A percentile compares a stretch with the other conserved stretches of the same genome.
Conservation (phyloP, 2,329 filamentous ascomycete species). For the Arthrobotrys entomopaga region DNA sequence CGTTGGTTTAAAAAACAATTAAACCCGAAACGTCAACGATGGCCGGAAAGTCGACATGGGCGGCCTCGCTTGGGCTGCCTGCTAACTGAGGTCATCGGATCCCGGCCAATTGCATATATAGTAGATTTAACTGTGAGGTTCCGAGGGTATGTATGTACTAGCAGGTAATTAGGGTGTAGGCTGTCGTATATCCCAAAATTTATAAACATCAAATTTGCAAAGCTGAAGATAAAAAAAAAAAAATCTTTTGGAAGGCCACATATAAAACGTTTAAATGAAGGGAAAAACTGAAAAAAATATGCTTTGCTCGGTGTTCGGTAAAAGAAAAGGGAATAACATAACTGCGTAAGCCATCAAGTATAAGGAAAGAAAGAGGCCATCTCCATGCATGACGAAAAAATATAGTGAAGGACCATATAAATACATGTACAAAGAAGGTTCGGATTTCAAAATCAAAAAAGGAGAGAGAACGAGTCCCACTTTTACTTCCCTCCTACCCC, state of each 20-base stretch:
- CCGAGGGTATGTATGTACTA: background rate
- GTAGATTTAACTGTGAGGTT: background rate
- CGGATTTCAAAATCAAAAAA: slow-evolving; percentile 1
- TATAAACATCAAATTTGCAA: slow-evolving; percentile 29
- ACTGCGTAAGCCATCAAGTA: background rate
- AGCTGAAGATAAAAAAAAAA: slow-evolving; percentile 12
- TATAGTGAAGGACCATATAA: slow-evolving; percentile 23
- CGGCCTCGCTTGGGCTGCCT: slow-evolving; percentile 1
- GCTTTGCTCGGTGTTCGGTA: slow-evolving; percentile 18
- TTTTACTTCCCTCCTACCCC: slow-evolving; percentile 10
- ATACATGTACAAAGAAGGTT: slow-evolving; percentile 41
- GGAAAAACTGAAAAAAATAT: slow-evolving; percentile 18
- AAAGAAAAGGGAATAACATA: background rate
- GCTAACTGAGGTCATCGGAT: slow-evolving; percentile 14
- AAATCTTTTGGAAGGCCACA: slow-evolving; percentile 20
- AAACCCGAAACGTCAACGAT: background rate
- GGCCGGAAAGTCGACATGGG: background rate
- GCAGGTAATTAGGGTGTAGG: background rate
- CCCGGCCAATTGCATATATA: background rate
- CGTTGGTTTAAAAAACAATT: slow-evolving; percentile 7
- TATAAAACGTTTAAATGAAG: slow-evolving; percentile 1
- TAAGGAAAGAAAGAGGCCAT: slow-evolving; percentile 13
- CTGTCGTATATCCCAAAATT: slow-evolving; percentile 38
- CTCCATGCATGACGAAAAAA: slow-evolving; percentile 11
- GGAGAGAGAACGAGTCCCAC: background rate